Conservation (phyloP, 768 basidiomycete species). For the Dacryopinax primogenitus region DNA sequence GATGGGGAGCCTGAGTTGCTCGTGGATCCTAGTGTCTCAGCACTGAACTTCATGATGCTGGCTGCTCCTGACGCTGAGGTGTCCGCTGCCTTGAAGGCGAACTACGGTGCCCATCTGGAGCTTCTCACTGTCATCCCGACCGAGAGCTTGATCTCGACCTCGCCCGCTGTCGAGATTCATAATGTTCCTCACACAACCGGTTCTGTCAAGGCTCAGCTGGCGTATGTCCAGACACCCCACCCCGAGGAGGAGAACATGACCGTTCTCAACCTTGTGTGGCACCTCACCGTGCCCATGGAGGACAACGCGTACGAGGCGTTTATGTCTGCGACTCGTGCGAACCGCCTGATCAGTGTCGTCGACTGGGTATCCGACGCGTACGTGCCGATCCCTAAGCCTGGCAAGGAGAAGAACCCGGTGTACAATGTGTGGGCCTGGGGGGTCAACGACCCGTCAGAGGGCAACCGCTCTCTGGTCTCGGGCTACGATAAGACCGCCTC, state of each 20-base stretch:
- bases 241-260: slow-evolving; percentile 37
- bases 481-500: slow-evolving; percentile 69
- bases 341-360: slow-evolving; percentile 74
- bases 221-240: slow-evolving; percentile 67
- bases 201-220: slow-evolving; percentile 67
- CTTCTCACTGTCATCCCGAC: not conserved
- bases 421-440: slow-evolving; percentile 75
- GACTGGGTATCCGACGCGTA: slow-evolving; percentile 83
- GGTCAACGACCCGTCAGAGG: slow-evolving; percentile 69
- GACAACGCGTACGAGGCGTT: slow-evolving; percentile 95
- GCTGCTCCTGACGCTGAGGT: slow-evolving; percentile 46
- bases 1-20: slow-evolving; percentile 5
- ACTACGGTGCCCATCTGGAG: slow-evolving; percentile 38
- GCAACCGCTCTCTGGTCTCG: slow-evolving; percentile 43
- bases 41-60: slow-evolving; percentile 66
- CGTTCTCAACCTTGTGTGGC: slow-evolving; percentile 69
- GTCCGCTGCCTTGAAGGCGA: slow-evolving; percentile 37
- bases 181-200: slow-evolving; percentile 65
- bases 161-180: slow-evolving; percentile 27
- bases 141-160: slow-evolving; percentile 36
- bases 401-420: slow-evolving; percentile 22
- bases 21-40: slow-evolving; percentile 38
- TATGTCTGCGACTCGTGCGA: slow-evolving; percentile 58
- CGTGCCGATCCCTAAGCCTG: slow-evolving; percentile 26
- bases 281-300: slow-evolving; percentile 85